A percentile compares a stretch with the other conserved stretches of the same genome.
These are phyloP conservation scores for Eragrostis curvula DNA, from an alignment of 176 grass and related monocot genomes.

Conservation along the genomic window DNA sequence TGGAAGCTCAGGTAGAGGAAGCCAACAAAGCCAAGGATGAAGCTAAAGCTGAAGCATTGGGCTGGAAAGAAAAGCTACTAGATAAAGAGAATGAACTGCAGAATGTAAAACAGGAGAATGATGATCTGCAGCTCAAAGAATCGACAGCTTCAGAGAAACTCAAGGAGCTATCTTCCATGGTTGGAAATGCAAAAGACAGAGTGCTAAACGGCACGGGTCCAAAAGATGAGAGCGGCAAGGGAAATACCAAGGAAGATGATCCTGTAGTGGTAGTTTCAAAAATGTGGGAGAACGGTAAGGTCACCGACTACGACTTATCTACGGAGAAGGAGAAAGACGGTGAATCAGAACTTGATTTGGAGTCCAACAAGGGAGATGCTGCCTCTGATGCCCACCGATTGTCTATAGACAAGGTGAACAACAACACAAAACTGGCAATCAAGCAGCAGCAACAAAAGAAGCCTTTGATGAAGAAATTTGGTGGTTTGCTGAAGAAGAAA, in stretches of 20 bases:
- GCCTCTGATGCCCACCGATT: constrained; percentile 32
- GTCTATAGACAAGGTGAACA: constrained; percentile 26
- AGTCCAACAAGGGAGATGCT: constrained; percentile 45
- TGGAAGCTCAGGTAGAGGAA: constrained; percentile 55
- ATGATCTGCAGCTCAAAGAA: constrained; percentile 50
- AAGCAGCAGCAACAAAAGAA: constrained; percentile 74
- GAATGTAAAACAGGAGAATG: constrained; percentile 49
- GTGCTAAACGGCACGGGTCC: constrained; percentile 32
- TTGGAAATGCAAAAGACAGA: constrained; percentile 46
- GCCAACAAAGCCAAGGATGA: constrained; percentile 49
- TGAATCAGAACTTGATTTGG: constrained; percentile 59
- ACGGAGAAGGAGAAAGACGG: constrained; percentile 49
- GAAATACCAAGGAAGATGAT: constrained; percentile 49
- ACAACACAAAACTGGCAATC: constrained; percentile 35
- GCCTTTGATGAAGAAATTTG: constrained; percentile 73
- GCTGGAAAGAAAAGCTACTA: constrained; percentile 56
- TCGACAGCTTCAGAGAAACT: constrained; percentile 43
- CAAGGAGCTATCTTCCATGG: constrained; percentile 46
- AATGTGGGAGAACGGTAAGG: constrained; percentile 56
- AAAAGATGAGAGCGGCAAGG: constrained; percentile 46
- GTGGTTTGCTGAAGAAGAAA: constrained; percentile 80
- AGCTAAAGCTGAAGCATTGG: constrained; percentile 55
- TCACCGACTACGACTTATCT: constrained; percentile 46
- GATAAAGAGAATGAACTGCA: constrained; percentile 63
- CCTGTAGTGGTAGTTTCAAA: constrained; percentile 43